Evolutionary conservation across 768 basidiomycete species (phyloP).

Genomic region (Sporobolomyces pararoseus): DNA sequence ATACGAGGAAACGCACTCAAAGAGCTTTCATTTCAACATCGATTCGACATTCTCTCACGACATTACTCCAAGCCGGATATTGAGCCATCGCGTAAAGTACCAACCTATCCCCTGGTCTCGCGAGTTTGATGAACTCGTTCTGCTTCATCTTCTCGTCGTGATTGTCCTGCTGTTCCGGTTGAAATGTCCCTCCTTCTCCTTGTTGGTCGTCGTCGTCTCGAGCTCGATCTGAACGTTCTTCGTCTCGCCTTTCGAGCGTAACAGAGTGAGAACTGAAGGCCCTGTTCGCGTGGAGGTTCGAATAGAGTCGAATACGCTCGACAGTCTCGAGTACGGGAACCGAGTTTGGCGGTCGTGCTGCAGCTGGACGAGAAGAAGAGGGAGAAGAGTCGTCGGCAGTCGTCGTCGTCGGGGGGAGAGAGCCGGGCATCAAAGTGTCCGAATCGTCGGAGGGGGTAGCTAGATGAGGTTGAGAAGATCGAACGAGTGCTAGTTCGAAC

Average conservation of each 20-base stretch:
- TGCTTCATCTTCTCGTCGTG: background rate
- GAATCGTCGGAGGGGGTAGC: background rate
- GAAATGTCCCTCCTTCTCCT: too few relatives aligned
- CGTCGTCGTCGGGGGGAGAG: background rate
- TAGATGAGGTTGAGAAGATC: background rate
- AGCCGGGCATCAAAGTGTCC: background rate
- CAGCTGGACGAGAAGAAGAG: background rate
- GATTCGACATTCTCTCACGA: background rate
- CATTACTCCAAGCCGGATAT: constrained; percentile 30
- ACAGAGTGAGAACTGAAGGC: background rate
- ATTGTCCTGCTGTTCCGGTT: too few relatives aligned
- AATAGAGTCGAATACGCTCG: background rate
- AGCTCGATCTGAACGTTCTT: too few relatives aligned
- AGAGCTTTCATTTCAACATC: background rate
- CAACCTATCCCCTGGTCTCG: constrained; percentile 19
- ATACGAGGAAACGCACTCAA: background rate
- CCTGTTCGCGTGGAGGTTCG: constrained; percentile 22
- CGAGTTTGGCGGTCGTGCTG: background rate
- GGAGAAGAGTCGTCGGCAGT: too few relatives aligned
- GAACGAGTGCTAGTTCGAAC: constrained; percentile 36
- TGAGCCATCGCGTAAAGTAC: constrained; percentile 24
- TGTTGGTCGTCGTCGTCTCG: too few relatives aligned
- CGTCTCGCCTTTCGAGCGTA: background rate
- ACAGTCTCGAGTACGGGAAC: background rate
- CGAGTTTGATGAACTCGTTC: background rate